Conservation (phyloP, 768 basidiomycete genomes). For the Pleurotus ostreatus region DNA sequence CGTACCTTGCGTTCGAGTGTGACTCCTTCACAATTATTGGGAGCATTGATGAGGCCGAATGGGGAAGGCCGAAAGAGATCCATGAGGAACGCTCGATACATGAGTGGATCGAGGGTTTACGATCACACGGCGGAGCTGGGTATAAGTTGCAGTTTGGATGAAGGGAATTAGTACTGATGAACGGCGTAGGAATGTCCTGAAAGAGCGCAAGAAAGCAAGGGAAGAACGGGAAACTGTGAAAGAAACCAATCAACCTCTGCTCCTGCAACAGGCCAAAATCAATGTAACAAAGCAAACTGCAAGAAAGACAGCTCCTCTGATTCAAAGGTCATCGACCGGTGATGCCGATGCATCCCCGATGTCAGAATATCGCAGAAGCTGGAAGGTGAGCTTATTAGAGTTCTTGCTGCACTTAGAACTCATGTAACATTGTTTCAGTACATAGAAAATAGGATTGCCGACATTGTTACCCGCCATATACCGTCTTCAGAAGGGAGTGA, state of each 20-base stretch:
- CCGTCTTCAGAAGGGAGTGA: background rate
- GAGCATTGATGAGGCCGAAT: constrained; percentile 37
- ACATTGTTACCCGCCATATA: background rate
- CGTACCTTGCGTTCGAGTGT: constrained; percentile 54
- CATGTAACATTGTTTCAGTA: background rate
- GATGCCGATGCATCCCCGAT: background rate
- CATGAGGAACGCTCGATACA: constrained; percentile 35
- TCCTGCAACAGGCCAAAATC: background rate
- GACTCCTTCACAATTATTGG: constrained; percentile 38
- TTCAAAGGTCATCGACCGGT: background rate
- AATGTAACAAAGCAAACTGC: background rate
- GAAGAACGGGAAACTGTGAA: constrained; percentile 8
- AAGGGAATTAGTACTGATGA: background rate
- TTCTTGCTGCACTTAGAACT: no score
- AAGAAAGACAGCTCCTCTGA: background rate
- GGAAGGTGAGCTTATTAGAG: background rate
- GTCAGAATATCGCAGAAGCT: constrained; percentile 3
- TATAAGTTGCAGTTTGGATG: constrained; percentile 27
- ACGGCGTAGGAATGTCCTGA: constrained; percentile 37
- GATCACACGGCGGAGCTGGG: constrained; percentile 57
- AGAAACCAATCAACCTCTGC: background rate
- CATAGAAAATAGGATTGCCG: background rate
- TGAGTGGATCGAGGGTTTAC: constrained; percentile 55
- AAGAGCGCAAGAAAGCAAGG: constrained; percentile 35
- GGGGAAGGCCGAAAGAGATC: constrained; percentile 48